phyloP scores from a whole-genome alignment of 2,329 filamentous ascomycete species.

The Nigrospora oryzae region DNA sequence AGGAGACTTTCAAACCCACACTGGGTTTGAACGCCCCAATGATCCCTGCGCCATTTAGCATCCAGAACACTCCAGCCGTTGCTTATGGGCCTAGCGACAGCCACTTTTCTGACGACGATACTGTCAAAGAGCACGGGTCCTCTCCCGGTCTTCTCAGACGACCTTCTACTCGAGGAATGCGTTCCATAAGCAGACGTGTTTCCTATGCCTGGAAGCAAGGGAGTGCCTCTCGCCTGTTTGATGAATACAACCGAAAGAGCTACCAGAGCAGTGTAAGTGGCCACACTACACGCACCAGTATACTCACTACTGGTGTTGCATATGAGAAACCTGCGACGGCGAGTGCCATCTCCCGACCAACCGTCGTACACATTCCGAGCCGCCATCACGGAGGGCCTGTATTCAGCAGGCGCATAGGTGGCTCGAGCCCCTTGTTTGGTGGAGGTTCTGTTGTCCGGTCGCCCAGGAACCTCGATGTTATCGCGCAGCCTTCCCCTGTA shows the following conservation, averaged over 20 bases:
- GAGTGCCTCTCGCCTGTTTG: conserved; percentile 6
- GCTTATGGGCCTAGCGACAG: conserved; percentile 14
- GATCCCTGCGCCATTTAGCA: conserved; percentile 17
- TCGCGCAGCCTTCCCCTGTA: conserved; percentile 2
- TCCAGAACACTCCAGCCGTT: conserved; percentile 20
- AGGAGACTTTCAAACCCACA: background rate
- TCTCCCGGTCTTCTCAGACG: background rate
- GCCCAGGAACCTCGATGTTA: conserved; percentile 12
- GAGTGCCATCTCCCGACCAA: conserved; percentile 17
- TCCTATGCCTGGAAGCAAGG: conserved; percentile 18
- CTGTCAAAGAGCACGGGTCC: background rate
- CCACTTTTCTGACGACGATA: conserved; percentile 11
- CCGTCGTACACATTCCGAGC: conserved; percentile 22
- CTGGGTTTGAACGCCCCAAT: conserved; percentile 11
- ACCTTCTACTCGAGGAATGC: background rate
- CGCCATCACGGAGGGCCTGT: conserved; percentile 17
- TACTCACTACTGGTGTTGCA: conserved; percentile 15
- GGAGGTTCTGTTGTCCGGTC: conserved; percentile 14
- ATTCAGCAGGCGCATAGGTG: conserved; percentile 15
- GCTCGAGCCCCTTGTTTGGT: conserved; percentile 16
- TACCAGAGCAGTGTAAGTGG: conserved; percentile 14
- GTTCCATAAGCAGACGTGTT: conserved; percentile 10
- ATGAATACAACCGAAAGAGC: conserved; percentile 14
- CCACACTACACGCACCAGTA: conserved; percentile 19
- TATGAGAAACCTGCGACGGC: conserved; percentile 15